Evolutionary conservation across 2,329 filamentous ascomycete genomes (phyloP).

Genomic region (Monosporascus sp.): DNA sequence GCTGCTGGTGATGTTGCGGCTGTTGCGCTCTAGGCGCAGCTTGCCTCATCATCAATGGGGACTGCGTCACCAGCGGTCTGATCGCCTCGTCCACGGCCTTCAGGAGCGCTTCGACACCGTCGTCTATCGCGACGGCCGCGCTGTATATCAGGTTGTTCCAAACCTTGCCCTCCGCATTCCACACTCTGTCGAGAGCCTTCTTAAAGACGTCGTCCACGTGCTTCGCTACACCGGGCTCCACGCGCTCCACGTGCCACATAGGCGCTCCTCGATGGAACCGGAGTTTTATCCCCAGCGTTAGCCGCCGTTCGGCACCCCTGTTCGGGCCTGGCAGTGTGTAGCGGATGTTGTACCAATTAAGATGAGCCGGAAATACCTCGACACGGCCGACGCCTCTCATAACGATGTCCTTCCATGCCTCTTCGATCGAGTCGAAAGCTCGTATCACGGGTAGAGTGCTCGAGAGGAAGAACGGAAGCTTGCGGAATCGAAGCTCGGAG

Average conservation of each 20-base stretch:
- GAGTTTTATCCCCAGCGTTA: constrained; percentile 50
- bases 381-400: constrained; percentile 41
- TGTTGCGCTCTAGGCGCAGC: constrained; percentile 12
- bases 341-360: constrained; percentile 54
- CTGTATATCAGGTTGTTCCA: constrained; percentile 31
- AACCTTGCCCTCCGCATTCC: constrained; percentile 17
- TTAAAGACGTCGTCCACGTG: constrained; percentile 25
- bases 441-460: constrained; percentile 61
- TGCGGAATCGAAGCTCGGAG: constrained; percentile 41
- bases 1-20: constrained; percentile 5
- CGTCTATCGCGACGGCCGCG: constrained; percentile 35
- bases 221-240: constrained; percentile 16
- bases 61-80: constrained; percentile 27
- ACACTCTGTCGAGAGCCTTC: constrained; percentile 21
- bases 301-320: constrained; percentile 26
- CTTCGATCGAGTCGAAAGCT: constrained; percentile 56
- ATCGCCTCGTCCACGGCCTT: constrained; percentile 43
- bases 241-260: constrained; percentile 47
- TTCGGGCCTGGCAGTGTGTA: constrained; percentile 38
- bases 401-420: constrained; percentile 40
- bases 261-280: constrained; percentile 40
- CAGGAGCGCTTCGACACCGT: constrained; percentile 41
- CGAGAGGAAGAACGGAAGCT: constrained; percentile 49
- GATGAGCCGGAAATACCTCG: constrained; percentile 45
- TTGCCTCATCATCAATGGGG: constrained; percentile 21